Base-by-base conservation (phyloP, 2,329 filamentous ascomycete genomes). In the Paraconiothyrium sp. region DNA sequence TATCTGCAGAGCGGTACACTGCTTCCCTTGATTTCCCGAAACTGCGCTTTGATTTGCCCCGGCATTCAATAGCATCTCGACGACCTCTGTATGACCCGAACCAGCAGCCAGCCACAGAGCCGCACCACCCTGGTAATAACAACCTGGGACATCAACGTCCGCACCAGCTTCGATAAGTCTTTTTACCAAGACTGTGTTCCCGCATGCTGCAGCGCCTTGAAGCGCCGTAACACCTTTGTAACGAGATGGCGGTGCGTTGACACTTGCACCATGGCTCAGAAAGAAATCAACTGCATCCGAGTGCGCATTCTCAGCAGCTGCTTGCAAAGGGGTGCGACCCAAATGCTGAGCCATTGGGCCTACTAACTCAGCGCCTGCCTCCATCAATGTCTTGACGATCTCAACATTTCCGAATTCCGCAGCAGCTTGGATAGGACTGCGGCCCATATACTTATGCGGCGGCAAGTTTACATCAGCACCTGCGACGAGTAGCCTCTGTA, bases 101-200 rank as follows among this genome's bases (percentile, higher is more conserved):
- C 76, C 70, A 32, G 74, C 69, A 5, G 74, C 72, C 11, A 67
- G 72, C 59, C 71, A 64, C 8, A 76, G 56, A 11, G 74, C 70
- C 1, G 70, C 71, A 35, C 72, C 60, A 30, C 73, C 73, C 16
- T 39, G n/a, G 35, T 43, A 48, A 0, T 46, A 9, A 13, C 22
- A 27, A 27, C 70, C 66, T 4, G 9, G 9, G 7, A n/a, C 56
- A 57, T 62, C 37, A 8, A 58, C 43, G 30, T 54, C 30, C 27
- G 54, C 55, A 5, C 59, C 59, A 11, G 20, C 39, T 16, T 54
- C 24, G 2, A 63, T n/a, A n/a, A 63, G 49, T 16, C 51, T 16
- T 0, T n/a, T 9, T 20, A 55, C 47, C 5, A 58, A n/a, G 2
- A 37, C 27, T 3, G 58, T 10, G 14, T 58, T 32, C 5, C 54